A percentile compares a stretch with the other conserved stretches of the same genome.
Evolutionary conservation across 257 asterid genomes (phyloP).

Genomic region (Solanum etuberosum): DNA sequence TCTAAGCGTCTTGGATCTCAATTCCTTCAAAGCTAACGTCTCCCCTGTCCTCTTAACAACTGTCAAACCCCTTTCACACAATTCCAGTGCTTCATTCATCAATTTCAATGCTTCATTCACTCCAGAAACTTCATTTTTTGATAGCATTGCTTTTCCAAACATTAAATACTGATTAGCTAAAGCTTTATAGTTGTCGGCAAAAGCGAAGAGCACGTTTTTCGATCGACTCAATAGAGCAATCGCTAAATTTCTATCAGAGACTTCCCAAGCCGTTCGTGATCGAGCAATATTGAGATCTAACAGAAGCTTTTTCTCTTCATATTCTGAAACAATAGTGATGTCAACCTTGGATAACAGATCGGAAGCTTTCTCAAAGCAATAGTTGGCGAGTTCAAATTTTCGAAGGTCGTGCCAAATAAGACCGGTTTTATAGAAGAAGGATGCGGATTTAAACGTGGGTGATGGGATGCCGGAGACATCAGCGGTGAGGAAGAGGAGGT

Average conservation of each 20-base stretch:
- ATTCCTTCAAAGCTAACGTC: conserved; percentile 60
- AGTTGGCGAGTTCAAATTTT: conserved; percentile 53
- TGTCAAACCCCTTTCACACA: conserved; percentile 85
- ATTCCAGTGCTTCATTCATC: conserved; percentile 83
- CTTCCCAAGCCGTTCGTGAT: conserved; percentile 83
- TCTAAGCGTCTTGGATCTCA: conserved; percentile 73
- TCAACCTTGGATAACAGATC: conserved; percentile 62
- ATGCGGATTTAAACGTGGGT: conserved; percentile 57
- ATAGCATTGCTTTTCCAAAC: conserved; percentile 59
- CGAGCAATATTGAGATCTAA: conserved; percentile 72
- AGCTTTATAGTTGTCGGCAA: conserved; percentile 41
- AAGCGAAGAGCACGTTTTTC: conserved; percentile 57
- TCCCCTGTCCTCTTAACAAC: conserved; percentile 73
- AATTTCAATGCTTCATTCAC: conserved; percentile 70
- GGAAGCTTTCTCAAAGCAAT: conserved; percentile 86
- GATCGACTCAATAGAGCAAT: conserved; percentile 67
- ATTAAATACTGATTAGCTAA: conserved; percentile 74
- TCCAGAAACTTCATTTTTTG: conserved; percentile 36
- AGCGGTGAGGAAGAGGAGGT: conserved; percentile 51
- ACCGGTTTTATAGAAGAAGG: conserved; percentile 81
- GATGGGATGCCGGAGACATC: conserved; percentile 79
- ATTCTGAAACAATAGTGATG: conserved; percentile 29
- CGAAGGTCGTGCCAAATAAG: conserved; percentile 65
- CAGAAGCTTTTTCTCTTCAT: conserved; percentile 55
- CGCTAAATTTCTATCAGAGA: conserved; percentile 58